A percentile compares a stretch with the other conserved stretches of the same genome.
phyloP scores from a whole-genome alignment of 2,329 filamentous ascomycete species.

The Fusarium setosum region DNA sequence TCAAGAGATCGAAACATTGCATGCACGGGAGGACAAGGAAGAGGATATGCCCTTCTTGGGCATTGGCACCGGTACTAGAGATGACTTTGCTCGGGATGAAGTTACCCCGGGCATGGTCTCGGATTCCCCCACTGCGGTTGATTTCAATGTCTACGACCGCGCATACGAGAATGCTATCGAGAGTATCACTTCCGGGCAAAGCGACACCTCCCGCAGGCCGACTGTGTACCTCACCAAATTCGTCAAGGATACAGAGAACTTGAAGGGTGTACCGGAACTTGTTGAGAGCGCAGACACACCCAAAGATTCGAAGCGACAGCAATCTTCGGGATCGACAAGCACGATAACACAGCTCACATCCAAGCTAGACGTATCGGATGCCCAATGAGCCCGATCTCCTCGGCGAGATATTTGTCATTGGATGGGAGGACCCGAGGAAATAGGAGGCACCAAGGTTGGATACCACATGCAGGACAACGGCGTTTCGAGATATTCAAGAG shows the following conservation, averaged over 20 bases:
- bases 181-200: conserved; percentile 65
- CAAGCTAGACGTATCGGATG: conserved; percentile 33
- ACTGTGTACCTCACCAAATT: conserved; percentile 62
- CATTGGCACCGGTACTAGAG: conserved; percentile 75
- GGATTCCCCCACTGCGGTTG: conserved; percentile 85
- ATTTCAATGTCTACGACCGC: conserved; percentile 88
- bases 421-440: background rate
- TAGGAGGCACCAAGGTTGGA: background rate
- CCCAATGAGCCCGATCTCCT: background rate
- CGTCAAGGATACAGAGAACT: conserved; percentile 56
- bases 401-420: background rate
- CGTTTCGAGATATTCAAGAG: conserved; percentile 5
- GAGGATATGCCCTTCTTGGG: conserved; percentile 76
- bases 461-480: conserved; percentile 4
- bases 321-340: conserved; percentile 21
- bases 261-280: conserved; percentile 49
- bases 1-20: conserved; percentile 58
- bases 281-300: conserved; percentile 43
- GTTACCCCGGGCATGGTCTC: conserved; percentile 69
- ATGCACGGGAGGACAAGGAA: conserved; percentile 70
- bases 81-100: conserved; percentile 56
- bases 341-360: conserved; percentile 39
- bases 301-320: conserved; percentile 9
- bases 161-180: conserved; percentile 85
- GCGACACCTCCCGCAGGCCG: conserved; percentile 51